phyloP scores from a whole-genome alignment of 495 filamentous ascomycete genomes.

The Aspergillus egyptiacus region DNA sequence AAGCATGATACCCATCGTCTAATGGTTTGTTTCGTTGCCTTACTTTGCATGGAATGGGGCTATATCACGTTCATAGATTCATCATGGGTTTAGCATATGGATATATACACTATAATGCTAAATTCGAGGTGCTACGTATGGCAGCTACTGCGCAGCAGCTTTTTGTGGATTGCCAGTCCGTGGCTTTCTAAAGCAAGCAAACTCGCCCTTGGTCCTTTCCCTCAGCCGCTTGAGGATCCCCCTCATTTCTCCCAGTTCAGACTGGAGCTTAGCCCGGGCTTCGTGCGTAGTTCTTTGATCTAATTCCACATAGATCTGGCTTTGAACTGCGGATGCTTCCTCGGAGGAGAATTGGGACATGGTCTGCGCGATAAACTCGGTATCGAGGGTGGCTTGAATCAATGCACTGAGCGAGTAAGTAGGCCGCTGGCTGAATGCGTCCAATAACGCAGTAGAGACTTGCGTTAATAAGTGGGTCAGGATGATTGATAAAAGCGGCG shows the following conservation, averaged over 20 bases:
- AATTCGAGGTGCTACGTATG: neutral
- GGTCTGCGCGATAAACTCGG: constrained; percentile 94
- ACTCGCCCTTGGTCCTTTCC: constrained; percentile 78
- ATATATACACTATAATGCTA: neutral
- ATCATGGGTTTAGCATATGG: neutral
- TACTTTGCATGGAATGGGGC: neutral
- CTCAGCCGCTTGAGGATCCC: constrained; percentile 73
- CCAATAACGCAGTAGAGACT: constrained; percentile 62
- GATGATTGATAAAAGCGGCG: constrained; percentile 59
- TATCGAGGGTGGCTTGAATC: constrained; percentile 95
- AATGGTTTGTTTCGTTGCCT: constrained; percentile 1
- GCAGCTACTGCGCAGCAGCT: neutral
- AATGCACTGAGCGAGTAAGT: constrained; percentile 70
- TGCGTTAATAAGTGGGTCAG: constrained; percentile 77
- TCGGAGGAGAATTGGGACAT: constrained; percentile 81
- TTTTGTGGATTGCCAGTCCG: constrained; percentile 24
- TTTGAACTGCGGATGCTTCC: constrained; percentile 70
- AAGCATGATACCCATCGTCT: constrained; percentile 23
- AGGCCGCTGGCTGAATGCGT: constrained; percentile 59
- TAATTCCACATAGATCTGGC: constrained; percentile 81
- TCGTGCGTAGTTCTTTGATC: constrained; percentile 82
- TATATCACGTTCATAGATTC: neutral
- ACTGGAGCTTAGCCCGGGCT: constrained; percentile 70
- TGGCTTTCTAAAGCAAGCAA: constrained; percentile 66
- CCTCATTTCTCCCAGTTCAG: constrained; percentile 83